A percentile compares a stretch with the other conserved stretches of the same genome.
These are phyloP conservation scores for Cyamopsis tetragonoloba DNA, from an alignment of 306 rosid species.

Conservation along the genomic window DNA sequence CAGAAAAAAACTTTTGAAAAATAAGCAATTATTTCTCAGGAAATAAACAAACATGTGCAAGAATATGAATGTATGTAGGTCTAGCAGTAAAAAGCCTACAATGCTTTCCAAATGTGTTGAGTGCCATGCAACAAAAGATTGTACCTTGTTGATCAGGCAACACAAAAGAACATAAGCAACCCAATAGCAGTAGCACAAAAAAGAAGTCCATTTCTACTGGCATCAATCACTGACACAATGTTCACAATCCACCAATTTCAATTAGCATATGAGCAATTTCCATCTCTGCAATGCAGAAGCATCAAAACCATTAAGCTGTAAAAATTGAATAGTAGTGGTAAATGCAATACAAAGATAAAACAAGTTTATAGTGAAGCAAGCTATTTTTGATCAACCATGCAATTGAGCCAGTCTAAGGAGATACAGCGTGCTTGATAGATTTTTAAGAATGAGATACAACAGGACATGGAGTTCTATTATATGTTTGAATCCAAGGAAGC, in stretches of 20 bases:
- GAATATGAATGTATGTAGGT: not conserved
- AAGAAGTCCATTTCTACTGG: constrained; percentile 54
- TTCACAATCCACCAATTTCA: constrained; percentile 27
- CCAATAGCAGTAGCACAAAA: constrained; percentile 41
- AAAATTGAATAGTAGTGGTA: constrained; percentile 8
- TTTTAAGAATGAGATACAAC: not conserved
- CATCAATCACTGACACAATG: constrained; percentile 33
- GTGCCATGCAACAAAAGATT: not conserved
- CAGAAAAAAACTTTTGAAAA: too few relatives aligned
- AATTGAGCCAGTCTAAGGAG: not conserved
- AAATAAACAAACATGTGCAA: too few relatives aligned
- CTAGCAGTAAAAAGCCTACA: not conserved
- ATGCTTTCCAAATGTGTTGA: not conserved
- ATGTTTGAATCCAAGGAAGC: not conserved
- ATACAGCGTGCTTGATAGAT: not conserved
- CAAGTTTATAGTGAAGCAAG: not conserved
- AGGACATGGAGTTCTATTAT: not conserved
- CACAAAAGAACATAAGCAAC: constrained; percentile 57
- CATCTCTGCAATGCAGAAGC: constrained; percentile 52
- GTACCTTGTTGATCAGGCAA: constrained; percentile 79
- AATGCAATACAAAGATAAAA: constrained; percentile 18
- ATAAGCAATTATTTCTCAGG: too few relatives aligned
- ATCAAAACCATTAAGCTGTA: constrained; percentile 20
- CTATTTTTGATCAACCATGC: not conserved
- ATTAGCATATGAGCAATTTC: constrained; percentile 11